These are phyloP conservation scores for Aspergillus fumigatus DNA, from an alignment of 2,329 filamentous ascomycete species.

Conservation along the genomic window DNA sequence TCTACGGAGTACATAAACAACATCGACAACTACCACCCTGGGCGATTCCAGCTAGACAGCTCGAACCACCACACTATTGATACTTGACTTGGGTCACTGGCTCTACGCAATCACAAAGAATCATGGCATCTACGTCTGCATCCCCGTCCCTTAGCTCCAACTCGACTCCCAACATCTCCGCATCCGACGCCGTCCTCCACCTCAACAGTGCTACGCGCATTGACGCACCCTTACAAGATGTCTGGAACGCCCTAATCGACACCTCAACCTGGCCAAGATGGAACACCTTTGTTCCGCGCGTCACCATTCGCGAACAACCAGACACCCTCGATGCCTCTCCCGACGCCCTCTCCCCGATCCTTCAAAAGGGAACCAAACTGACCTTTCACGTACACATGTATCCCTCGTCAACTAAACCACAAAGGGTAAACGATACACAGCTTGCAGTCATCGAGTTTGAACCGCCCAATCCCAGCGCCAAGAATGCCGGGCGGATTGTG, in stretches of 20 bases:
- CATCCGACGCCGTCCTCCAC: constrained; percentile 25
- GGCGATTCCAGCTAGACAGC: too few relatives aligned
- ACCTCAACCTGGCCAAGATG: constrained; percentile 45
- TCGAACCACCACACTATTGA: not conserved
- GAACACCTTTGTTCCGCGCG: constrained; percentile 45
- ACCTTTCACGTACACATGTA: constrained; percentile 43
- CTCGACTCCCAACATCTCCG: constrained; percentile 27
- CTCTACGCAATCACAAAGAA: not conserved
- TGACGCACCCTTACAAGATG: constrained; percentile 37
- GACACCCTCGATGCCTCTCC: constrained; percentile 6
- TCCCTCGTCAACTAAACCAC: constrained; percentile 21
- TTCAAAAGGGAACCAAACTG: constrained; percentile 40
- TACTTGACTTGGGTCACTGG: not conserved
- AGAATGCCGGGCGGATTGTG: constrained; percentile 21
- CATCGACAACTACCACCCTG: not conserved
- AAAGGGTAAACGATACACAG: constrained; percentile 20
- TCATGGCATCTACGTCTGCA: not conserved
- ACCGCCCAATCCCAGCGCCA: constrained; percentile 19
- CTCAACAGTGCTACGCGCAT: constrained; percentile 35
- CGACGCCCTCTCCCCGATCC: constrained; percentile 18
- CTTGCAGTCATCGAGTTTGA: constrained; percentile 32
- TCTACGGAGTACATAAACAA: too few relatives aligned
- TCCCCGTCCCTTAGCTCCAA: constrained; percentile 3
- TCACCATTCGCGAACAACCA: constrained; percentile 43
- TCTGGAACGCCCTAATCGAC: constrained; percentile 43